Evolutionary conservation across 768 basidiomycete genomes (phyloP), one percentile per base, ranked within the genome.

Genomic region (Amanita pseudoporphyria): DNA sequence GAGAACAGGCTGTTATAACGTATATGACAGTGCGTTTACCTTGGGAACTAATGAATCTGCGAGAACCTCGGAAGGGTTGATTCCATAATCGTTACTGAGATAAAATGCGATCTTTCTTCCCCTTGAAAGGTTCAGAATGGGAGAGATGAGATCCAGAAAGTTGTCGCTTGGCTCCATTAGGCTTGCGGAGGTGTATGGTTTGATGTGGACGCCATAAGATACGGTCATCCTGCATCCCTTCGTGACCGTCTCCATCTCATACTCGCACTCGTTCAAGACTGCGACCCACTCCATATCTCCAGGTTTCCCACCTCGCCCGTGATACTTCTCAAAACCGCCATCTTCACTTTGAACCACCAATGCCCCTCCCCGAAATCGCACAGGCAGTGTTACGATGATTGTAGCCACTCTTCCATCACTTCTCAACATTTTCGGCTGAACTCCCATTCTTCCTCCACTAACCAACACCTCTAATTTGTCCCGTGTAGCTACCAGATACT

Each of bases 241-340:
- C 56, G 78, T 74, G 46, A 91, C 78, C 1, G 73, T 67, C 60
- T 88, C 83, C 49, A 87, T 73, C 60, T 86, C 83, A 55, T 81
- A 79, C 16, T 87, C 80, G 64, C 84, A 87, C 54, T 87, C 85
- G 4, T 78, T 71, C 44, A 81, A 68, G 67, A 84, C 83, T 16
- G 84, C 87, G 0, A 79, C 73, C 87, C 87, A 90, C 53, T 90
- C 86, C 52, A 89, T 71, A 55, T 84, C 77, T 5, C 76, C 82
- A 28, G 69, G 66, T 58, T 81, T 80, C 32, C 82, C 77, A 7
- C 78, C 80, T 0, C 77, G 67, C 5, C 76, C 81, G 37, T 71
- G 70, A 65, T 82, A 88, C 52, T 67, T 76, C 60, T 90, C 86
- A 47, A 77, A 73, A 6, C 62, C 60, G 0, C 76, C 78, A 1